Base-by-base conservation (phyloP, 2,329 filamentous ascomycete species). In the Apiospora malaysiana region DNA sequence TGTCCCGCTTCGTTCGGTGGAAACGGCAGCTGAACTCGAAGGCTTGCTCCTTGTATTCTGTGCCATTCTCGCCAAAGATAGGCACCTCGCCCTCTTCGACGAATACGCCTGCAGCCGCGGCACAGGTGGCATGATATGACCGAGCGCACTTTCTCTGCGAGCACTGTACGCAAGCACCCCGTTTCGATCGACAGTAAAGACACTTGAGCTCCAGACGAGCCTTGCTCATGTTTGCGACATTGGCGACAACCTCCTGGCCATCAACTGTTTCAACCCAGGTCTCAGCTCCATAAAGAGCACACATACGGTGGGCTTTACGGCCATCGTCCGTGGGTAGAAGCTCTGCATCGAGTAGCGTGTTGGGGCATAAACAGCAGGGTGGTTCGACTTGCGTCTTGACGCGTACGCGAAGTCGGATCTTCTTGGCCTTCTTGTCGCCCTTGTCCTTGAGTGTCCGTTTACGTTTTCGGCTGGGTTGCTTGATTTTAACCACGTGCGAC, bases 81-180 rank as follows among this genome's bases (percentile, higher is more conserved):
- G 94, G 93, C 42, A 97, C 91, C 46, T 94, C 90, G 42, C 93
- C 93, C 76, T 94, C 90, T 79, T 99, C 95, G 67, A 98, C 91
- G 79, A 97, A 93, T 1, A 98, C 94, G 70, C 96, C 96, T 46
- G 95, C 95, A 27, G 95, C 91, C 9, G 94, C 92, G 2, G 96
- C 96, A 79, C 96, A 99, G 1, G 95, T 98, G 21, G 95, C 93
- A 80, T 99, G 96, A 82, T 98, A 99, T 10, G 95, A 92, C 74
- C 96, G 88, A 4, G 94, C 92, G 77, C 96, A 99, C 80, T 97
- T 98, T 84, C 95, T 95, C 76, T 94, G 92, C 0, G 94, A 97
- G 82, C 96, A 99, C 81, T 98, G 95, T 83, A 99, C 97, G 82
- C 95, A 98, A 21, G 94, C 94, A n/a, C 96, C 96, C 71, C 93